Percentiles rank a stretch among this genome's conserved stretches.
Conservation (phyloP, 495 filamentous ascomycete species). For the Neurospora terricola region DNA sequence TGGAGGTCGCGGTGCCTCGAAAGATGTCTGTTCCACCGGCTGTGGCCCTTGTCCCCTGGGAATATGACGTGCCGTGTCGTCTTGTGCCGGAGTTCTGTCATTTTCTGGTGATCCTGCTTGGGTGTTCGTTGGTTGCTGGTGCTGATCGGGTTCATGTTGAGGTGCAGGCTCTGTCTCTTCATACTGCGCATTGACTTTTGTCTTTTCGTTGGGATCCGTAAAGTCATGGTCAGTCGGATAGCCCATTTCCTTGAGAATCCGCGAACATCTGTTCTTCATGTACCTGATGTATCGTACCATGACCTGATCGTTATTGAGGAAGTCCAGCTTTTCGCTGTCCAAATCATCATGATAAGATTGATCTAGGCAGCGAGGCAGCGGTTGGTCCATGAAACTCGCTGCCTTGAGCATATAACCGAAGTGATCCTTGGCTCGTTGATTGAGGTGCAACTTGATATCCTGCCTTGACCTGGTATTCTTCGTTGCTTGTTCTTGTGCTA, state of each 20-base stretch:
- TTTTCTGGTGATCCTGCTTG: not conserved
- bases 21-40: not conserved
- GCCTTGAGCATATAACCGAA: not conserved
- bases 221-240: not conserved
- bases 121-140: not conserved
- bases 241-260: not conserved
- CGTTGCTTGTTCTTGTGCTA: not conserved
- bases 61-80: not conserved
- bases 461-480: not conserved
- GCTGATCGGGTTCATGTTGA: not conserved
- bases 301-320: conserved; percentile 3
- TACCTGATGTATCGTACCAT: not conserved
- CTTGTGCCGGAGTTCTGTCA: not conserved
- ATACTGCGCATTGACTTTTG: not conserved
- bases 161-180: not conserved
- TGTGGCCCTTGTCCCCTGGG: not conserved
- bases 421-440: not conserved
- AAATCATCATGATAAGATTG: conserved; percentile 5
- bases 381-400: not conserved
- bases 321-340: not conserved
- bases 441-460: not conserved
- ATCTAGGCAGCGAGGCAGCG: conserved; percentile 2
- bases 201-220: not conserved
- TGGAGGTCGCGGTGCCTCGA: not conserved
- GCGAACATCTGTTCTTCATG: not conserved